phyloP scores from a whole-genome alignment of 192 early-diverging fungal genomes.

The Chytriomyces sp. region DNA sequence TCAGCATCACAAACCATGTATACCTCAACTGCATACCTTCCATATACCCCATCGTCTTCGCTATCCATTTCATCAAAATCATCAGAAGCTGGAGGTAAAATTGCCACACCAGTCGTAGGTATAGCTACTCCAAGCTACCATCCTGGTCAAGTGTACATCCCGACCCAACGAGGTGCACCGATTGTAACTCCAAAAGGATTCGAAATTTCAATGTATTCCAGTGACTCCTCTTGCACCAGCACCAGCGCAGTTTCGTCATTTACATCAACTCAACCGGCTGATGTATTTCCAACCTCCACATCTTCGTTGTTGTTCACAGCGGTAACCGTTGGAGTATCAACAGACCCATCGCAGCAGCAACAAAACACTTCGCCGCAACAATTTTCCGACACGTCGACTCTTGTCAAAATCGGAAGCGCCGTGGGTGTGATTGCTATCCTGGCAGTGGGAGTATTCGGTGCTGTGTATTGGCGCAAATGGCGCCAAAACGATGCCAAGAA shows the following conservation, averaged over 20 bases:
- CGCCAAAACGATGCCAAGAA: neutral
- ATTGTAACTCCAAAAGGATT: neutral
- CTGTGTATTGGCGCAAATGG: constrained; percentile 3
- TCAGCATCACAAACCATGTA: neutral
- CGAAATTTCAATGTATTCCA: no score
- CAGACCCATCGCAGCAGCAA: neutral
- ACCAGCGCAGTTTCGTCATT: no score
- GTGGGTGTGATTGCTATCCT: neutral
- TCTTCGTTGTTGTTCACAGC: no score
- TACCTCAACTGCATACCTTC: neutral
- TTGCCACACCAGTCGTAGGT: no score
- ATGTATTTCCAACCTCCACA: no score
- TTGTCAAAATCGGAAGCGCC: constrained; percentile 1
- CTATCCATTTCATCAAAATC: no score
- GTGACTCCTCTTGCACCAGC: no score
- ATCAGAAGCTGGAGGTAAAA: no score
- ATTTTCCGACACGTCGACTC: neutral
- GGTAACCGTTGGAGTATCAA: neutral
- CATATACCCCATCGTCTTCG: neutral
- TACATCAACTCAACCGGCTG: no score
- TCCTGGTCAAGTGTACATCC: neutral
- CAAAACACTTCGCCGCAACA: neutral
- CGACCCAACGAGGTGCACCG: neutral
- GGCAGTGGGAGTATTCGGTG: neutral
- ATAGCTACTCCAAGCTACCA: no score